Base-by-base conservation (phyloP, 345 rosid genomes). In the Citrus hindsii region DNA sequence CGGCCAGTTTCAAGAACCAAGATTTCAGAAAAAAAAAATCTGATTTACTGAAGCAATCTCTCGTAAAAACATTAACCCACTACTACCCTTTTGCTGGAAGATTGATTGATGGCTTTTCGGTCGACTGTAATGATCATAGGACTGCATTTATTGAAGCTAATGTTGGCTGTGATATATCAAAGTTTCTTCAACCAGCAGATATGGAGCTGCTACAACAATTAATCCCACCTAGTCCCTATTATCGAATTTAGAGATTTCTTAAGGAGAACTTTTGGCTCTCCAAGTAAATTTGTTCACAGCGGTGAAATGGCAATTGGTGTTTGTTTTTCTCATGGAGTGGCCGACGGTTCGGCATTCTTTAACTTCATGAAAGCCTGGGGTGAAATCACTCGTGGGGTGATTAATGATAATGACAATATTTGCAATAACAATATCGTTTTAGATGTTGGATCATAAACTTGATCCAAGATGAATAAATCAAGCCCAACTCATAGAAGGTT, bases 251-350 rank as follows among this genome's bases (percentile, higher is more conserved):
- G 55, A 51, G 6, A 14, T 51, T 42, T 42, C 16, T 42, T 0
- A 42, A 42, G 0, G 51, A 42, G 56, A 51, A 51, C 21, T 51
- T 16, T 51, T 86, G 30, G 82, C 33, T 2, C 21, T 78, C 51
- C 85, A 84, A 27, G 69, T 76, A 27, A 86, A 69, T 62, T 35
- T 18, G 73, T 73, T 25, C 40, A 35, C 76, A 85, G 16, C 79
- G 84, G 87, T 85, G 18, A 63, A 16, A 51, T 79, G 22, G 83
- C 84, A 2, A 80, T 84, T 3, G 81, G 84, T 8, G 72, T 56
- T 18, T 71, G 33, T 4, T 40, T 79, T 21, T 60, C 59, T 9
- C 87, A 84, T 68, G 74, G 61, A 68, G 56, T 84, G 5, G 83
- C 76, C 1, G 86, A 83, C 33, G 86, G 69, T 12, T 42, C 16